Base-by-base conservation (phyloP, 371 early-diverging fungal species). In the Lichtheimia ornata region DNA sequence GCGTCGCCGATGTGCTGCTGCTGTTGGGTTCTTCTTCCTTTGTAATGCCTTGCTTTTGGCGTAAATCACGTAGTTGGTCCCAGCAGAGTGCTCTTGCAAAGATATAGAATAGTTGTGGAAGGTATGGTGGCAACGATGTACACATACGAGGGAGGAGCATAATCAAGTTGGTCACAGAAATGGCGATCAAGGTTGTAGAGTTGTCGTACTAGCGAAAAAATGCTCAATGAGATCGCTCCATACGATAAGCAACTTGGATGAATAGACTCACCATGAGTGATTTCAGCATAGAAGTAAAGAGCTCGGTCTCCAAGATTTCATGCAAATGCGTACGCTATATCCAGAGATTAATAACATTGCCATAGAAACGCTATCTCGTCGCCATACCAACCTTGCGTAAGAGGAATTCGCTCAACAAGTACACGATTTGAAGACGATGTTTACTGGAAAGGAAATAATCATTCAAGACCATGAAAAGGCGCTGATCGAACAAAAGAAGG, bases 81-180 rank as follows among this genome's bases (percentile, higher is more conserved):
- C 88, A 88, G 47, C 82, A 85, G 25, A 88, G 73, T 6, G 84
- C 82, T 62, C 88, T 73, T 17, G 79, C 82, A 59, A 85, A 79
- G 40, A 86, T 82, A 62, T 79, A 74, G 47, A 85, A 88, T 11
- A 88, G 60, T 18, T 83, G 78, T 4, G 87, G 86, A 22, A 88
- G 73, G 56, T 74, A 73, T 4, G 76, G 74, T 3, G 84, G 81
- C 53, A 88, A 61, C 4, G 83, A 73, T 0, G 84, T 78, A 42
- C 84, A 84, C 17, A 88, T 88, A n/a, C 86, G 77, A 22, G 88
- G 88, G 43, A 88, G 67, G 11, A 88, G 63, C 88, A 88, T 88
- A 50, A 86, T 84, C 24, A 88, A 54, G 11, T 83, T 81, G 57
- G 86, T 85, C 18, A 86, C 73, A 22, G 85, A 84, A 24, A 85